Percentiles rank a stretch among this genome's conserved stretches.
phyloP scores from a whole-genome alignment of 179 eudicot species.

The Heliamphora pulchella region DNA sequence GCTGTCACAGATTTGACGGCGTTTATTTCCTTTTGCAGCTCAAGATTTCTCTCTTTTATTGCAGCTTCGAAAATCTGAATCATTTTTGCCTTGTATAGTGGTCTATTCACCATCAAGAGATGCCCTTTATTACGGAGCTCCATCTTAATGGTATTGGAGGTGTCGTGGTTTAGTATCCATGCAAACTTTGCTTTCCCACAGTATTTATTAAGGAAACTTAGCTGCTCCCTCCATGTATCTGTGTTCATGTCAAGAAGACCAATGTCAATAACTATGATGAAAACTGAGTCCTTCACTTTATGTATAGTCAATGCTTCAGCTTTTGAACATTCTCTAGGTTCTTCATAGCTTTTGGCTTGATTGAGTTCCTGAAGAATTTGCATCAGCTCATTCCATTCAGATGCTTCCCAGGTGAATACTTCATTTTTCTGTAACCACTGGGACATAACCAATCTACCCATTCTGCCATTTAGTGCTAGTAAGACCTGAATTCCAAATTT shows the following conservation, averaged over 20 bases:
- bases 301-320: slow-evolving; percentile 10
- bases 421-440: slow-evolving; percentile 63
- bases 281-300: slow-evolving; percentile 26
- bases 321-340: slow-evolving; percentile 12
- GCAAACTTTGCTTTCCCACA: slow-evolving; percentile 50
- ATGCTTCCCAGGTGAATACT: slow-evolving; percentile 53
- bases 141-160: slow-evolving; percentile 57
- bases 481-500: slow-evolving; percentile 48
- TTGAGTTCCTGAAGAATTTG: slow-evolving; percentile 42
- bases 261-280: slow-evolving; percentile 62
- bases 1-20: slow-evolving; percentile 15
- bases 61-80: slow-evolving; percentile 75
- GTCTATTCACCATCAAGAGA: slow-evolving; percentile 69
- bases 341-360: slow-evolving; percentile 16
- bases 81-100: slow-evolving; percentile 78
- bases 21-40: slow-evolving; percentile 23
- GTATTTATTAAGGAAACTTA: slow-evolving; percentile 55
- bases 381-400: slow-evolving; percentile 88
- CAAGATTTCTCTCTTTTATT: slow-evolving; percentile 42
- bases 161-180: slow-evolving; percentile 80
- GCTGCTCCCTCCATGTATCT: slow-evolving; percentile 77
- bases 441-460: slow-evolving; percentile 56
- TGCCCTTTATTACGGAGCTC: slow-evolving; percentile 75
- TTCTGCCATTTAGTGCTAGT: slow-evolving; percentile 67
- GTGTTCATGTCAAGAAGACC: slow-evolving; percentile 72